Conservation (phyloP, 306 rosid genomes). For the Gillenia trifoliata region DNA sequence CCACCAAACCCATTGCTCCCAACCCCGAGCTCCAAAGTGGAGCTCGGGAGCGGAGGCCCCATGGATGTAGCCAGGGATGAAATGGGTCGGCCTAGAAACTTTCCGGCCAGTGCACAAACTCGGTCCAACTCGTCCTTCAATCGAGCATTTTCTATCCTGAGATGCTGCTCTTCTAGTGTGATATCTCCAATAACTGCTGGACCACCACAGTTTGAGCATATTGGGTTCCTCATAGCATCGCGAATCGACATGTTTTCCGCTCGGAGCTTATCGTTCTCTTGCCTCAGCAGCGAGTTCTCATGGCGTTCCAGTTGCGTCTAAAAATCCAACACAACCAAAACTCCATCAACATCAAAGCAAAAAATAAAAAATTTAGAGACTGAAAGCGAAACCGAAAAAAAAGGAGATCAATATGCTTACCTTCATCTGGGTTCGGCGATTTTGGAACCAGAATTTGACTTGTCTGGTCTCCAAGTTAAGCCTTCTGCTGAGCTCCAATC, state of each 20-base stretch:
- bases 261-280: slow-evolving; percentile 89
- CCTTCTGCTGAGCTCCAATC: slow-evolving; percentile 74
- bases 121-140: slow-evolving; percentile 88
- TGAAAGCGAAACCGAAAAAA: neutral
- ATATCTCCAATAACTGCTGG: slow-evolving; percentile 80
- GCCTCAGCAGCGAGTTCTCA: slow-evolving; percentile 83
- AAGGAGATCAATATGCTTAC: slow-evolving; percentile 20
- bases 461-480: slow-evolving; percentile 82
- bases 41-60: slow-evolving; percentile 62
- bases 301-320: slow-evolving; percentile 97
- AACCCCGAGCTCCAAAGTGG: slow-evolving; percentile 84
- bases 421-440: slow-evolving; percentile 98
- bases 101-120: slow-evolving; percentile 79
- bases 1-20: slow-evolving; percentile 76
- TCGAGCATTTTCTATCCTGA: slow-evolving; percentile 79
- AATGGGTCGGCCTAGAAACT: slow-evolving; percentile 80
- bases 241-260: slow-evolving; percentile 91
- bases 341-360: neutral
- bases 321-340: neutral
- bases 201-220: slow-evolving; percentile 90
- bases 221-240: slow-evolving; percentile 92
- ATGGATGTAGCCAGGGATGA: slow-evolving; percentile 43
- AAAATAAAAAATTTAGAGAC: slow-evolving; percentile 1
- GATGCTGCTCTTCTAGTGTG: slow-evolving; percentile 86
- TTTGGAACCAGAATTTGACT: slow-evolving; percentile 98